Base-by-base conservation (phyloP, 441 rosid species). In the Arabidopsis lyrata region DNA sequence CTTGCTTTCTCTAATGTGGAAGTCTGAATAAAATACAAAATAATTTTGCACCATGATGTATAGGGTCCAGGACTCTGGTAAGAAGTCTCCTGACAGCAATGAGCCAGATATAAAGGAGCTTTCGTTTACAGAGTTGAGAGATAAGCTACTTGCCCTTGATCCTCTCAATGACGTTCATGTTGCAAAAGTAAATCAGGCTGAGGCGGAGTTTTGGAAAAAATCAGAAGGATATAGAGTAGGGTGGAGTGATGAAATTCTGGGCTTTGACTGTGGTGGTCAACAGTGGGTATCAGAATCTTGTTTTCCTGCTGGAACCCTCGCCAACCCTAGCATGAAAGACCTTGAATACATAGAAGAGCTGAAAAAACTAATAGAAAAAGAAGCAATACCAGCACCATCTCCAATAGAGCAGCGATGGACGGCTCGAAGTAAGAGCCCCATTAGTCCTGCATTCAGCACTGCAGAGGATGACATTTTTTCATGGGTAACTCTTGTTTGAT, bases 351-450 rank as follows among this genome's bases (percentile, higher is more conserved):
- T 93, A 76, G 90, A 93, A 80, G 83, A 87, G 76, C 81, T 95
- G 84, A 90, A 88, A 82, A 63, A 81, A 80, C 90, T 95, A 45
- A 91, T 95, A 63, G 92, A 93, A 81, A 90, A 79, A 68, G 90
- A 87, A 83, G 82, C 85, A 67, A 42, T 93, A 75, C 95, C 97
- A 59, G 94, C 99, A 69, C 97, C 89, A 76, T 82, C 86, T 78
- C 98, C 97, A 13, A 90, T 93, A 75, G 99, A 93, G 83, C 98
- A 91, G 80, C 96, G 98, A 15, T 95, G 99, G 98, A 86, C 98
- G 41, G 86, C 91, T 74, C 32, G 90, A 72, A 95, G 93, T 82
- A 87, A 74, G 86, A 95, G 97, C 76, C 75, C 74, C 50, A 87
- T 95, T 88, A 95, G 97, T 84, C 95, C 90, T 49, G 97, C 99